A percentile compares a stretch with the other conserved stretches of the same genome.
Conservation (phyloP, 331 rosid genomes). For the Erythrophleum ivorense region DNA sequence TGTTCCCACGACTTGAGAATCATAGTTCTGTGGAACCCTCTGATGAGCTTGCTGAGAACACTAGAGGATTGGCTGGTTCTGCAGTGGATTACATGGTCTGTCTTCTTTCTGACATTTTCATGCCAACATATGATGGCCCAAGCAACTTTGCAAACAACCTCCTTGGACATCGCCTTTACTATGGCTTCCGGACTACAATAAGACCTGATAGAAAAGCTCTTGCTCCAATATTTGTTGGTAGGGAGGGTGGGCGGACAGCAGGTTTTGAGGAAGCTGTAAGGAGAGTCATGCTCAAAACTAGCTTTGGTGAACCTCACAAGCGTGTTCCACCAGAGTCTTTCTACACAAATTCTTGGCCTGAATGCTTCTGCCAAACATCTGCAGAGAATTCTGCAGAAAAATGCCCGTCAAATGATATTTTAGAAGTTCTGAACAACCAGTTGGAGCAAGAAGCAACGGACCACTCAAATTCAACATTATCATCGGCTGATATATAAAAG, state of each 20-base stretch:
- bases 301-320: slow-evolving; percentile 91
- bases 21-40: slow-evolving; percentile 79
- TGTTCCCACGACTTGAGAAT: slow-evolving; percentile 85
- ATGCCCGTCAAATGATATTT: slow-evolving; percentile 82
- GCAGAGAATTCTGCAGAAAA: slow-evolving; percentile 67
- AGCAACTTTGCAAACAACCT: slow-evolving; percentile 99
- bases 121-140: slow-evolving; percentile 99
- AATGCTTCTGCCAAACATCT: slow-evolving; percentile 89
- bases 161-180: slow-evolving; percentile 95
- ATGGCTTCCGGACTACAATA: slow-evolving; percentile 90
- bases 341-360: slow-evolving; percentile 99
- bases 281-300: slow-evolving; percentile 78
- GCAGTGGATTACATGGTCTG: slow-evolving; percentile 99
- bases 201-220: slow-evolving; percentile 95
- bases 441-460: slow-evolving; percentile 49
- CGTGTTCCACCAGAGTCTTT: slow-evolving; percentile 85
- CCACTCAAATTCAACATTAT: slow-evolving; percentile 52
- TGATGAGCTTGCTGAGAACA: slow-evolving; percentile 78
- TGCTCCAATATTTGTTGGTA: slow-evolving; percentile 81
- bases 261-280: slow-evolving; percentile 86
- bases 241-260: slow-evolving; percentile 62
- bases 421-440: slow-evolving; percentile 59
- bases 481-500: slow-evolving; percentile 46
- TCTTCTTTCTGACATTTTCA: slow-evolving; percentile 95
- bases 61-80: slow-evolving; percentile 89